Conservation (phyloP, 2,329 filamentous ascomycete species). For the Gremmenia infestans region DNA sequence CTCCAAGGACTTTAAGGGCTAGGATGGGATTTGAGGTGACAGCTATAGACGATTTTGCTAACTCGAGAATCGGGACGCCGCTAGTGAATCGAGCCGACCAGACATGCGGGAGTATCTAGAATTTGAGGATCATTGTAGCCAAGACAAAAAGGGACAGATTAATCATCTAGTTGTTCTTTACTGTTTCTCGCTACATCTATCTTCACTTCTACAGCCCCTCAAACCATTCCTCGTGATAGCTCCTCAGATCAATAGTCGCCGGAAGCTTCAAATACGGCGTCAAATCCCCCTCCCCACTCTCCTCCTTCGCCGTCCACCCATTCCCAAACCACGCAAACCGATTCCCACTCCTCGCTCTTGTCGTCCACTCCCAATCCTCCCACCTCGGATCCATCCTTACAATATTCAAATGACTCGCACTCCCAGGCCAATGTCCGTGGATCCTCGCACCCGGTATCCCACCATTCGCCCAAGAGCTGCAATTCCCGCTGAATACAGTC, state of each 20-base stretch:
- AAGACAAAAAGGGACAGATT: too few species aligned
- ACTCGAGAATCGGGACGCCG: too few species aligned
- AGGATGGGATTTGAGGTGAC: too few species aligned
- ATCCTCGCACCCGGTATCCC: conserved; percentile 57
- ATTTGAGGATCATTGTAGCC: too few species aligned
- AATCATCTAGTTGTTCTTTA: too few species aligned
- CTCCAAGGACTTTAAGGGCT: too few species aligned
- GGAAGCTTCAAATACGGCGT: conserved; percentile 57
- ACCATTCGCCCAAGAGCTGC: conserved; percentile 69
- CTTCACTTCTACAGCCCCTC: conserved; percentile 25
- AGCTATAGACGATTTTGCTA: too few species aligned
- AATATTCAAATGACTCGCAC: conserved; percentile 56
- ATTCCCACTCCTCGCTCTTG: conserved; percentile 34
- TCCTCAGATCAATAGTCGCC: conserved; percentile 52
- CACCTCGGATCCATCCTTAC: conserved; percentile 51
- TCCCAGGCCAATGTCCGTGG: conserved; percentile 66
- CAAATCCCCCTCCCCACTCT: conserved; percentile 48
- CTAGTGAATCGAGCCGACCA: too few species aligned
- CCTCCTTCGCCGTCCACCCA: conserved; percentile 58
- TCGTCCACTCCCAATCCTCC: conserved; percentile 55
- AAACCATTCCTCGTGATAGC: conserved; percentile 67
- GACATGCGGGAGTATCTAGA: too few species aligned
- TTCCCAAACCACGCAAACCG: conserved; percentile 61
- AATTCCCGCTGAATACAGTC: conserved; percentile 55
- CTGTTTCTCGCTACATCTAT: too few species aligned